These are phyloP conservation scores for Trichoderma afroharzianum DNA, from an alignment of 2,329 filamentous ascomycete species.

Conservation along the genomic window DNA sequence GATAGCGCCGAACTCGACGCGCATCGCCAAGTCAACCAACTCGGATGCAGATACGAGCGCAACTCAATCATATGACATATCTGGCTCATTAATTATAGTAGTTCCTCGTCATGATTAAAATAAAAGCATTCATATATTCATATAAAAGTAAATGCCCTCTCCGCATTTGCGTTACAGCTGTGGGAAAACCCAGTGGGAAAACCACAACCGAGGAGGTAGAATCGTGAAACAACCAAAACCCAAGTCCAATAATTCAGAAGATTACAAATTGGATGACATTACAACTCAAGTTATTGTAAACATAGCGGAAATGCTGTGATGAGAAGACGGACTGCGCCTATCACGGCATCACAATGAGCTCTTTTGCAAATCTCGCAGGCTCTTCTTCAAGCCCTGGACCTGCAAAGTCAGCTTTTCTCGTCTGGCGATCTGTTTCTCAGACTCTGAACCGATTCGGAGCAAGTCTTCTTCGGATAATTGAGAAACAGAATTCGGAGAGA, in stretches of 20 bases:
- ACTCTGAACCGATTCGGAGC: background rate
- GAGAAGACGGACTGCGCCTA: background rate
- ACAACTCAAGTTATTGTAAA: background rate
- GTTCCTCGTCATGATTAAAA: background rate
- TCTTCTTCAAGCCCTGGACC: background rate
- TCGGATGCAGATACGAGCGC: background rate
- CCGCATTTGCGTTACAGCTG: background rate
- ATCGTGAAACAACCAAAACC: background rate
- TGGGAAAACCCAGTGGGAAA: constrained; percentile 10
- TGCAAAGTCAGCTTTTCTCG: background rate
- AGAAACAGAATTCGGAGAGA: background rate
- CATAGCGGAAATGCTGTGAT: background rate
- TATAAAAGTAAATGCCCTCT: background rate
- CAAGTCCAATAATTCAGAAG: background rate
- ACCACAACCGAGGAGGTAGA: background rate
- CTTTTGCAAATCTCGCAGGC: background rate
- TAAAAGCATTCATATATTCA: background rate
- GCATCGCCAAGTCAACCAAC: background rate
- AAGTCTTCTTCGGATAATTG: constrained; percentile 6
- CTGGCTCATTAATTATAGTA: background rate
- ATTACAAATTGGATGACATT: background rate
- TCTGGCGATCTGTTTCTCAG: background rate
- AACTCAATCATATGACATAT: background rate
- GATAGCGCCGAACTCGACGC: background rate
- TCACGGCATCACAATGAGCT: background rate